Evolutionary conservation across 768 basidiomycete species (phyloP).

Genomic region (Cystobasidium onofrii): DNA sequence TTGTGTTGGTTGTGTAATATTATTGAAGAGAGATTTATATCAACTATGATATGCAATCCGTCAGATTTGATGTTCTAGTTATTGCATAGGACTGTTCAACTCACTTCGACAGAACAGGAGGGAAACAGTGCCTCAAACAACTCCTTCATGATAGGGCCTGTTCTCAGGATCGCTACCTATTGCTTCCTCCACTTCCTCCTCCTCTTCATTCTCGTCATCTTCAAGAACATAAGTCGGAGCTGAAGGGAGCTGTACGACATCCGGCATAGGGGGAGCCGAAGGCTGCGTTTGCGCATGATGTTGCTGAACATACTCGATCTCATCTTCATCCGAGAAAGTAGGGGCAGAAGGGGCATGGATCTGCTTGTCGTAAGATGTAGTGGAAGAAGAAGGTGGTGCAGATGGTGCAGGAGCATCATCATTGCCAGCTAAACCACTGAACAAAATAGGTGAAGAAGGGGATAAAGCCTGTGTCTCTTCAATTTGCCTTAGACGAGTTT

Average conservation of each 20-base stretch:
- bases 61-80: too few relatives aligned
- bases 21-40: too few relatives aligned
- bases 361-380: background rate
- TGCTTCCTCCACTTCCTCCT: too few relatives aligned
- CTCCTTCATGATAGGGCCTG: background rate
- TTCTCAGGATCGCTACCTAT: background rate
- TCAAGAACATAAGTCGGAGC: background rate
- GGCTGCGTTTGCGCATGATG: background rate
- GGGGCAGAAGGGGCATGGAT: background rate
- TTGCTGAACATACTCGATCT: background rate
- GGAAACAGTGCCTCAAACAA: background rate
- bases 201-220: too few relatives aligned
- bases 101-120: too few relatives aligned
- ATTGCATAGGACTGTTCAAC: too few relatives aligned
- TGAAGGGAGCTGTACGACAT: background rate
- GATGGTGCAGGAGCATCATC: background rate
- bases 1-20: too few relatives aligned
- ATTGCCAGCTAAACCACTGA: background rate
- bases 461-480: conserved; percentile 7
- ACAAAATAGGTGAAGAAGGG: background rate
- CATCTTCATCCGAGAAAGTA: background rate
- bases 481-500: conserved; percentile 1
- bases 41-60: too few relatives aligned
- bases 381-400: background rate
- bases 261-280: background rate